phyloP scores from a whole-genome alignment of 2,329 filamentous ascomycete genomes.

The Fusarium cicatricum region DNA sequence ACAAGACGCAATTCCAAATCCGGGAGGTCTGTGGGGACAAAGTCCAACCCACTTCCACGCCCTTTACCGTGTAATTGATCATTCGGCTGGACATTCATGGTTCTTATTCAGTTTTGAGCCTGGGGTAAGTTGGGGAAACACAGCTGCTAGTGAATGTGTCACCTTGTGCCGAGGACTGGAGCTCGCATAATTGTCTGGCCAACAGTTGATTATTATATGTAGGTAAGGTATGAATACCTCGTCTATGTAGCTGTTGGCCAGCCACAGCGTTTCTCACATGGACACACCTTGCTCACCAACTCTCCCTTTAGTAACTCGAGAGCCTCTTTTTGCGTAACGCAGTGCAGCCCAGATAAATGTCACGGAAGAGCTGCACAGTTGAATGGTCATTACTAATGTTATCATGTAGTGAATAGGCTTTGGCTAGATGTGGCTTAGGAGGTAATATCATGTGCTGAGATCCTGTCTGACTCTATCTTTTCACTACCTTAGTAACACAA shows the following conservation, averaged over 20 bases:
- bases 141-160: too few relatives aligned
- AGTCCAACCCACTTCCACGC: neutral
- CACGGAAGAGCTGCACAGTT: too few relatives aligned
- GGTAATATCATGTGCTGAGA: too few relatives aligned
- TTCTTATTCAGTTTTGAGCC: neutral
- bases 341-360: too few relatives aligned
- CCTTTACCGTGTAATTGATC: slow-evolving; percentile 16
- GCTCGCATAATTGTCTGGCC: neutral
- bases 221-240: neutral
- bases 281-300: neutral
- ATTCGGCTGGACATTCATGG: neutral
- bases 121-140: neutral
- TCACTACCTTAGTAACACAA: too few relatives aligned
- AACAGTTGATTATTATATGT: neutral
- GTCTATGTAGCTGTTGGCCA: neutral
- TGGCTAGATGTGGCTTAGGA: too few relatives aligned
- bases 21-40: neutral
- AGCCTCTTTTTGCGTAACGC: too few relatives aligned
- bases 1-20: slow-evolving; percentile 1
- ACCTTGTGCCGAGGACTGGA: too few relatives aligned
- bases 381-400: too few relatives aligned
- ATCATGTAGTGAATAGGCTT: too few relatives aligned
- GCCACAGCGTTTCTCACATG: neutral
- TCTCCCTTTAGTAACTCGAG: too few relatives aligned
- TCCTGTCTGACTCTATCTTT: too few relatives aligned